phyloP scores from a whole-genome alignment of 192 early-diverging fungal species.

The Coemansia umbellata region DNA sequence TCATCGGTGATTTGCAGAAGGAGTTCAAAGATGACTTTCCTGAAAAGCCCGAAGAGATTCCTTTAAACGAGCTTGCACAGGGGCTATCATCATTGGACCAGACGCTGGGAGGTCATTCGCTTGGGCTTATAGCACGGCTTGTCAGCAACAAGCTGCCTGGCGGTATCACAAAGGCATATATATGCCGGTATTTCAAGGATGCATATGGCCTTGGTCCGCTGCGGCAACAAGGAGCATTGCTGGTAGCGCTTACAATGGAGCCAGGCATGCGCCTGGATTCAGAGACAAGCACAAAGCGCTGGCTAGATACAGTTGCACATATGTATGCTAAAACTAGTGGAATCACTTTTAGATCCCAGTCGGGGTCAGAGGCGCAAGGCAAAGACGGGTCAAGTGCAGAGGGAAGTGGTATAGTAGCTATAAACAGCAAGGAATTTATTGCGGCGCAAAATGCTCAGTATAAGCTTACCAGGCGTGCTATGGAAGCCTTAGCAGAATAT shows the following conservation, averaged over 20 bases:
- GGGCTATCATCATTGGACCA: conserved; percentile 59
- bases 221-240: conserved; percentile 68
- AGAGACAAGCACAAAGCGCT: conserved; percentile 72
- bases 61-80: conserved; percentile 74
- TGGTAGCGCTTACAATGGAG: conserved; percentile 79
- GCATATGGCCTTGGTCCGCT: conserved; percentile 73
- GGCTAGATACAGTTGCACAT: conserved; percentile 70
- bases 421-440: conserved; percentile 87
- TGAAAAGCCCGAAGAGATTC: conserved; percentile 90
- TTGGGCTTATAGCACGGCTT: conserved; percentile 72
- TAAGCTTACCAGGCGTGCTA: conserved; percentile 65
- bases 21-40: conserved; percentile 81
- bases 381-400: conserved; percentile 32
- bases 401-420: conserved; percentile 53
- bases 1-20: conserved; percentile 89
- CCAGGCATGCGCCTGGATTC: conserved; percentile 71
- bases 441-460: conserved; percentile 70
- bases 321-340: conserved; percentile 68
- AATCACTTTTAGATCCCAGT: conserved; percentile 49
- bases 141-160: conserved; percentile 88
- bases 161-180: conserved; percentile 75
- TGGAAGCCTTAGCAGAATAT: conserved; percentile 77
- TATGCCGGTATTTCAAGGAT: conserved; percentile 66
- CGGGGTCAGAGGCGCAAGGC: background rate
- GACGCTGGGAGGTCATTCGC: conserved; percentile 78